A percentile compares a stretch with the other conserved stretches of the same genome.
These are phyloP conservation scores for Jasminum sambac DNA, from an alignment of 257 asterid genomes.

Conservation along the genomic window DNA sequence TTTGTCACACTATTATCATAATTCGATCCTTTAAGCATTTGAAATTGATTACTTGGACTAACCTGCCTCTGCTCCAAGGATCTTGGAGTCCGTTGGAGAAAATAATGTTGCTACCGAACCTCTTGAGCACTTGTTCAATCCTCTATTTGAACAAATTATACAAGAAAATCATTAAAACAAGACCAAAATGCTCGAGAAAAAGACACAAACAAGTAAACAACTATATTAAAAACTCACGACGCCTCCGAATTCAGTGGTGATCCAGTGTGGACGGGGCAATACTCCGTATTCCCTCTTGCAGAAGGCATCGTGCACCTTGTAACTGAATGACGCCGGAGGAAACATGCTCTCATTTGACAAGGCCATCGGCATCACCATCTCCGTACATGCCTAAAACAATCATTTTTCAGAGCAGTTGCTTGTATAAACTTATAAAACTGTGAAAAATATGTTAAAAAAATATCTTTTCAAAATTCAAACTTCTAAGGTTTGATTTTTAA, in stretches of 20 bases:
- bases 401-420: neutral
- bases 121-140: constrained; percentile 57
- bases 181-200: neutral
- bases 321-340: constrained; percentile 57
- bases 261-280: constrained; percentile 71
- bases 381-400: constrained; percentile 67
- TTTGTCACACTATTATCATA: too few relatives aligned
- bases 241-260: constrained; percentile 79
- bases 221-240: constrained; percentile 32
- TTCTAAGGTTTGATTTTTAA: neutral
- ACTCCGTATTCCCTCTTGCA: constrained; percentile 54
- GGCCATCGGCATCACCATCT: constrained; percentile 81
- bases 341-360: constrained; percentile 69
- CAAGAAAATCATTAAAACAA: neutral
- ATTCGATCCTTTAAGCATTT: neutral
- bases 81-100: constrained; percentile 82
- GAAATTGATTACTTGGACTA: constrained; percentile 9
- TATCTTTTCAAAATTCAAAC: neutral
- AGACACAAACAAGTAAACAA: neutral
- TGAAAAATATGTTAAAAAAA: neutral
- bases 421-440: neutral
- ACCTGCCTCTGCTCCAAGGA: constrained; percentile 93
- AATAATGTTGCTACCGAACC: constrained; percentile 72
- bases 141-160: constrained; percentile 33
- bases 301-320: constrained; percentile 35